These are phyloP conservation scores for Sistotremastrum suecicum DNA, from an alignment of 768 basidiomycete genomes.

Conservation along the genomic window DNA sequence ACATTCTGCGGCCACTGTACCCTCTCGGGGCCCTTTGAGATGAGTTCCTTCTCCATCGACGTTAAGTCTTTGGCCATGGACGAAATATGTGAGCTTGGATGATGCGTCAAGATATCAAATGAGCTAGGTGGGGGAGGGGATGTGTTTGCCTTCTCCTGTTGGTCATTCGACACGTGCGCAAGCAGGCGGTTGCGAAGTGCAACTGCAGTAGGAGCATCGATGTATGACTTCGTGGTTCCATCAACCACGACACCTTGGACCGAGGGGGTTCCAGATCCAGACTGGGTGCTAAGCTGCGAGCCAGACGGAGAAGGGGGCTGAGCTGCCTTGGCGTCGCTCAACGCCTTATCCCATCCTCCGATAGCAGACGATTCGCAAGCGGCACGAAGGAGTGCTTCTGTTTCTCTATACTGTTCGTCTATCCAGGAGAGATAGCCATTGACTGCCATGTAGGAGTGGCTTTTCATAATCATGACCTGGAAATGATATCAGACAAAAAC, in stretches of 20 bases:
- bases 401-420: slow-evolving; percentile 28
- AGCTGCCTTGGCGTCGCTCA: slow-evolving; percentile 31
- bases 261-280: slow-evolving; percentile 25
- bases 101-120: slow-evolving; percentile 30
- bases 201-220: slow-evolving; percentile 36
- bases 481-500: background rate
- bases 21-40: slow-evolving; percentile 48
- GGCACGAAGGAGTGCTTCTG: slow-evolving; percentile 30
- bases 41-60: slow-evolving; percentile 65
- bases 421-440: slow-evolving; percentile 70
- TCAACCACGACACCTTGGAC: slow-evolving; percentile 17
- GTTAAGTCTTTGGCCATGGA: slow-evolving; percentile 61
- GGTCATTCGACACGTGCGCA: slow-evolving; percentile 18
- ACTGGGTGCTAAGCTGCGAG: slow-evolving; percentile 6
- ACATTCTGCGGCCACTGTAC: slow-evolving; percentile 81
- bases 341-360: slow-evolving; percentile 58
- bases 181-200: slow-evolving; percentile 45
- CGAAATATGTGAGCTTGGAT: slow-evolving; percentile 52
- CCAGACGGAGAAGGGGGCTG: slow-evolving; percentile 22
- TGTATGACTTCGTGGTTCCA: slow-evolving; percentile 34
- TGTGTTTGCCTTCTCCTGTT: slow-evolving; percentile 9
- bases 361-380: slow-evolving; percentile 25
- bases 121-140: background rate
- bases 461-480: slow-evolving; percentile 83
- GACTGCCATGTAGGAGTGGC: slow-evolving; percentile 85